phyloP scores from a whole-genome alignment of 768 basidiomycete genomes.

The Auriculariales sp. region DNA sequence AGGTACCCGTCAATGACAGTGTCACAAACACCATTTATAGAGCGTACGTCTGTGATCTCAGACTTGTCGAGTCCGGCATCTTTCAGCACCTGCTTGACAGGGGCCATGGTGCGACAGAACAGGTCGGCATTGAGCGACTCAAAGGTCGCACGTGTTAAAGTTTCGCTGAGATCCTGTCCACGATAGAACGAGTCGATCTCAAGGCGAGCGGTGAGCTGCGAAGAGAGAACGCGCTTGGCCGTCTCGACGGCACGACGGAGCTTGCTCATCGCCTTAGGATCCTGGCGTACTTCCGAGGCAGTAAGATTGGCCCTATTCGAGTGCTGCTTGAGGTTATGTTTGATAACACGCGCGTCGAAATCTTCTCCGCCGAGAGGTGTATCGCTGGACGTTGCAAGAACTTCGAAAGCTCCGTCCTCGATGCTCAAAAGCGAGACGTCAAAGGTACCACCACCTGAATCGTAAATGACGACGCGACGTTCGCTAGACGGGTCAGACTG shows the following conservation, averaged over 20 bases:
- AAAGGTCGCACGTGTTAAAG: constrained; percentile 36
- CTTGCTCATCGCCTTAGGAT: constrained; percentile 34
- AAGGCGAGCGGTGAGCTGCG: constrained; percentile 29
- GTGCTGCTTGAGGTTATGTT: constrained; percentile 32
- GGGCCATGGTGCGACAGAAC: constrained; percentile 39
- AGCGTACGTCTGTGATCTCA: constrained; percentile 28
- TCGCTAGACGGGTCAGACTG: constrained; percentile 20
- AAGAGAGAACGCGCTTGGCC: constrained; percentile 56
- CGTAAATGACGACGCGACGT: constrained; percentile 26
- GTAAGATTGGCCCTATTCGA: constrained; percentile 29
- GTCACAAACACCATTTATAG: too few species aligned
- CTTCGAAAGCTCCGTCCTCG: constrained; percentile 25
- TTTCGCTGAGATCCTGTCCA: constrained; percentile 35
- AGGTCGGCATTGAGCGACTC: constrained; percentile 39
- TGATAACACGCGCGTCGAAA: constrained; percentile 30
- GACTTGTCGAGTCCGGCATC: constrained; percentile 37
- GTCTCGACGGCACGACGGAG: constrained; percentile 47
- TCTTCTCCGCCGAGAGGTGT: constrained; percentile 30
- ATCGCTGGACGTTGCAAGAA: constrained; percentile 25
- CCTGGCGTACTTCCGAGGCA: constrained; percentile 28
- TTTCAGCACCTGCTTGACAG: constrained; percentile 38
- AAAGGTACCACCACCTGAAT: constrained; percentile 27
- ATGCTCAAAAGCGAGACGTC: constrained; percentile 26
- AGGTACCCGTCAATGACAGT: background rate
- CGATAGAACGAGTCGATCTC: constrained; percentile 38